phyloP scores from a whole-genome alignment of 441 rosid genomes.

The Iberis amara region DNA sequence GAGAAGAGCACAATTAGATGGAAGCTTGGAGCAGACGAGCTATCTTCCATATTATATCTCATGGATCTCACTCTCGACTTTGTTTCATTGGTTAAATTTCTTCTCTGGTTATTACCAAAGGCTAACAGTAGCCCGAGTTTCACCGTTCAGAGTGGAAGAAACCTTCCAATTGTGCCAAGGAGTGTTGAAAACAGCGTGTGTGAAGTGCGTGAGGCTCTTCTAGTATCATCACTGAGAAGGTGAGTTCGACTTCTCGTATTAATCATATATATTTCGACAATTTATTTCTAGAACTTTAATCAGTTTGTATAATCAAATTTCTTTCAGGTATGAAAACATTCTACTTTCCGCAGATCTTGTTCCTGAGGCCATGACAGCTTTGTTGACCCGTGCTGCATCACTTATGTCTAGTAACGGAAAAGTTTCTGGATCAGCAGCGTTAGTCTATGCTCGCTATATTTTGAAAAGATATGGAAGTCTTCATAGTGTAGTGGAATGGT shows the following conservation, averaged over 20 bases:
- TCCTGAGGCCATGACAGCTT: constrained; percentile 76
- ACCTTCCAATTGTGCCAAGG: constrained; percentile 44
- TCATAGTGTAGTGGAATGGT: constrained; percentile 89
- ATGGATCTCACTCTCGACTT: constrained; percentile 79
- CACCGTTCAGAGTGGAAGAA: constrained; percentile 73
- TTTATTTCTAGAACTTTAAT: constrained; percentile 15
- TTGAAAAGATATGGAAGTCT: constrained; percentile 67
- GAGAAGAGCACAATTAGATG: constrained; percentile 56
- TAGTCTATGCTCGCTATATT: constrained; percentile 72
- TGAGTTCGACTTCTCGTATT: constrained; percentile 27
- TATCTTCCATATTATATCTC: constrained; percentile 64
- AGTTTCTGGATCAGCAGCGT: constrained; percentile 60
- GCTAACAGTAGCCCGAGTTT: constrained; percentile 52
- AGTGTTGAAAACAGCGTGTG: constrained; percentile 66
- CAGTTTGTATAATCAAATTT: constrained; percentile 19
- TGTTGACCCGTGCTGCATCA: constrained; percentile 57
- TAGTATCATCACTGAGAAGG: constrained; percentile 86
- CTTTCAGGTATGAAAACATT: constrained; percentile 82
- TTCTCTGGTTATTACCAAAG: constrained; percentile 90
- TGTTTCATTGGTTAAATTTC: constrained; percentile 70
- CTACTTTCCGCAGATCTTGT: constrained; percentile 80
- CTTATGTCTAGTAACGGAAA: constrained; percentile 66
- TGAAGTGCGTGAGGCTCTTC: constrained; percentile 80
- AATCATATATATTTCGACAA: constrained; percentile 3
- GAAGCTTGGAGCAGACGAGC: constrained; percentile 96